These are phyloP conservation scores for Hondaea fermentalgiana DNA, from an alignment of 108 stramenopile genomes.

Conservation along the genomic window DNA sequence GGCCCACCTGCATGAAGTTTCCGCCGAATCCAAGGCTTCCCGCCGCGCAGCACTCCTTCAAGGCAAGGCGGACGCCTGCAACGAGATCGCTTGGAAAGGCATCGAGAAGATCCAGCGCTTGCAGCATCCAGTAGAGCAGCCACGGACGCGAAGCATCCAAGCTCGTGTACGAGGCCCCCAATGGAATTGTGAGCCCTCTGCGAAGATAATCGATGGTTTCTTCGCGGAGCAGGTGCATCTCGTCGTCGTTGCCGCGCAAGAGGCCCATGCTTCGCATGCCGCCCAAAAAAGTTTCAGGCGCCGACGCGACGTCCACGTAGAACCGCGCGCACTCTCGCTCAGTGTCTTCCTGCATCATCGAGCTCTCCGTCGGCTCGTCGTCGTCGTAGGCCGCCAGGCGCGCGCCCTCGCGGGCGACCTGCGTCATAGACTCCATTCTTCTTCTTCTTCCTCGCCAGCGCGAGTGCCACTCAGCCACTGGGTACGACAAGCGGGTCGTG, in stretches of 20 bases:
- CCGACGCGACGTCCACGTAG: conserved; percentile 52
- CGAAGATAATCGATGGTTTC: conserved; percentile 44
- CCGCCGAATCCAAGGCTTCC: conserved; percentile 82
- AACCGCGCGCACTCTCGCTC: conserved; percentile 66
- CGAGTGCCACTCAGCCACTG: too few relatives aligned
- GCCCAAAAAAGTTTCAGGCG: conserved; percentile 42
- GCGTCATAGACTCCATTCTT: not conserved
- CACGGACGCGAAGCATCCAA: conserved; percentile 91
- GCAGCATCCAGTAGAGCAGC: conserved; percentile 90
- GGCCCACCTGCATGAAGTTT: conserved; percentile 78
- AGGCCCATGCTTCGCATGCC: conserved; percentile 42
- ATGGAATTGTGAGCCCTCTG: conserved; percentile 22
- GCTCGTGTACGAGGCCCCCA: conserved; percentile 58
- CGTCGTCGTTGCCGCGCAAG: conserved; percentile 42
- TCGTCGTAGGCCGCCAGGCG: not conserved
- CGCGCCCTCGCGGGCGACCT: not conserved
- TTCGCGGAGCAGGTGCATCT: conserved; percentile 43
- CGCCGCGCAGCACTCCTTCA: conserved; percentile 52
- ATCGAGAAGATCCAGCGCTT: conserved; percentile 75
- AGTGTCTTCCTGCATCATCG: conserved; percentile 50
- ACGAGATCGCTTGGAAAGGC: conserved; percentile 34
- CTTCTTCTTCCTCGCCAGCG: too few relatives aligned
- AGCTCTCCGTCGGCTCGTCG: conserved; percentile 33
- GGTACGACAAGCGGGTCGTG: too few relatives aligned
- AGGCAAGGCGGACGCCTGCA: conserved; percentile 42